Base-by-base conservation (phyloP, 2,329 filamentous ascomycete genomes). In the Monosporascus sp. region DNA sequence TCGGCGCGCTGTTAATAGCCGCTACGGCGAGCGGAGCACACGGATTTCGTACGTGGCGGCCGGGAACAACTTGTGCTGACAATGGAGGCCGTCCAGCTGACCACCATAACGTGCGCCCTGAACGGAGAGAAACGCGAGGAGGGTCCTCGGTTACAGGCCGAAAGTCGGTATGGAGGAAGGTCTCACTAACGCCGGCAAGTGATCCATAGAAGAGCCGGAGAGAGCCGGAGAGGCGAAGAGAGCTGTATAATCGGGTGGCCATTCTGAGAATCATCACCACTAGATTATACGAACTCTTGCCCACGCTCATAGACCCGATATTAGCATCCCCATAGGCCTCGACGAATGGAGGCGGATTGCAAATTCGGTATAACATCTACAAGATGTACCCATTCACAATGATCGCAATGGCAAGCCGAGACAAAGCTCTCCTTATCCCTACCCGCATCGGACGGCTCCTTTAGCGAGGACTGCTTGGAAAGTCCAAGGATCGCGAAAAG, bases 1-100 rank as follows among this genome's bases (percentile, higher is more conserved):
- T 62, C 59, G 57, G 37, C 63, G 27, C 1, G 9, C 49, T 65
- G n/a, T 36, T 55, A 9, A 52, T 65, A n/a, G 65, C 64, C 3
- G 27, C 46, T 17, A 27, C 38, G 56, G 52, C 20, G 67, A 70
- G 51, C 66, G 61, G 61, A 27, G 57, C 3, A 56, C 50, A 25
- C 60, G 60, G 61, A 31, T 55, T 55, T 2, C 36, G 45, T 3
- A 51, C 57, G 8, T 57, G 53, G 15, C n/a, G 58, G 59, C 49
- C 54, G 20, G 18, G 44, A 55, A 18, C 55, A 59, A n/a, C 50
- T 57, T 0, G 46, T 44, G 1, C 39, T 62, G n/a, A 60, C 54
- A 11, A 36, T 54, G 39, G 55, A 61, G 48, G 54, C 57, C 7
- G 51, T 63, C 11, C 54, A 45, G 14, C 46, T 59, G 35, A 56